Conservation (phyloP, 495 filamentous ascomycete genomes). For the Penicillium pulvis region DNA sequence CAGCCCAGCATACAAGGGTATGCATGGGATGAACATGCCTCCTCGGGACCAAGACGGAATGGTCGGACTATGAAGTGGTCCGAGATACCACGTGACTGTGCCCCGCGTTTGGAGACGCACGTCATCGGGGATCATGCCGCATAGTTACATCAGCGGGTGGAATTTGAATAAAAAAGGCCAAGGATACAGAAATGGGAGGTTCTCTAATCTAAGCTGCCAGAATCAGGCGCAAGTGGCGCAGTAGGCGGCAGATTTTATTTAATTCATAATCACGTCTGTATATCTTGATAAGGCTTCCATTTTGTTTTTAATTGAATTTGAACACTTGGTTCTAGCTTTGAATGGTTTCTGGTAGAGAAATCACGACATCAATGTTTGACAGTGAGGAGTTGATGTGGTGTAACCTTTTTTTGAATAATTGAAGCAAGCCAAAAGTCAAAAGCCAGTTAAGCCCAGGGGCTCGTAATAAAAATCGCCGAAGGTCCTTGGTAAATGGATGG, state of each 20-base stretch:
- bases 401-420: slow-evolving; percentile 10
- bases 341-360: background rate
- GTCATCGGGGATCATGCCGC: slow-evolving; percentile 23
- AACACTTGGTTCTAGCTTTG: too few species aligned
- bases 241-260: background rate
- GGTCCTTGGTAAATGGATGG: slow-evolving; percentile 17
- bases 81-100: slow-evolving; percentile 23
- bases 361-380: slow-evolving; percentile 17
- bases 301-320: background rate
- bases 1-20: slow-evolving; percentile 59
- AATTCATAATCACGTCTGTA: background rate
- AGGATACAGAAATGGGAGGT: background rate
- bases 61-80: slow-evolving; percentile 29
- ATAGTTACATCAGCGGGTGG: slow-evolving; percentile 26
- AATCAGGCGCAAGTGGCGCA: background rate
- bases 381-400: slow-evolving; percentile 10
- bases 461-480: slow-evolving; percentile 5
- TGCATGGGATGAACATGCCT: slow-evolving; percentile 65
- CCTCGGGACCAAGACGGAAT: slow-evolving; percentile 32
- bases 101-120: slow-evolving; percentile 27
- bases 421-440: background rate
- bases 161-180: slow-evolving; percentile 3
- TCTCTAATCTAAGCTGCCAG: background rate
- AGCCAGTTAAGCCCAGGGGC: slow-evolving; percentile 1
- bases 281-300: background rate